Percentiles rank a stretch among this genome's conserved stretches.
phyloP scores from a whole-genome alignment of 1,284 basidiomycete species.

The Marasmius sp. region DNA sequence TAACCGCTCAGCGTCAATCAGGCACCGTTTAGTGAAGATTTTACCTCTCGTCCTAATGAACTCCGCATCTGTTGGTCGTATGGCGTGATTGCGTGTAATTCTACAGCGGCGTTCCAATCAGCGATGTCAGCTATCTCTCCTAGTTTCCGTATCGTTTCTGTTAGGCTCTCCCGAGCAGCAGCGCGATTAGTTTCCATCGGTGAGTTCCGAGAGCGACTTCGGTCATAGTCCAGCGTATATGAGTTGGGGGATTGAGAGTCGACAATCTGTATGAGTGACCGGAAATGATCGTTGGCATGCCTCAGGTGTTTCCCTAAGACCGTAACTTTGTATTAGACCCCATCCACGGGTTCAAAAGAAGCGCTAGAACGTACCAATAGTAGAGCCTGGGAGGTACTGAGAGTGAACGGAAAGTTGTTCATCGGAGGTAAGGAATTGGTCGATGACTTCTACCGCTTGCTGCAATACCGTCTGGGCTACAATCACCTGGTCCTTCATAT shows the following conservation, averaged over 20 bases:
- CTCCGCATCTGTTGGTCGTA: slow-evolving; percentile 70
- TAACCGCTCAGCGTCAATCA: neutral
- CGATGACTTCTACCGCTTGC: slow-evolving; percentile 71
- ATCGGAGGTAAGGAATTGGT: slow-evolving; percentile 62
- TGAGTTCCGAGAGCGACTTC: slow-evolving; percentile 52
- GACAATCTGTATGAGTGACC: slow-evolving; percentile 59
- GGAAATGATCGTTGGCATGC: slow-evolving; percentile 80
- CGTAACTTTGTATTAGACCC: neutral
- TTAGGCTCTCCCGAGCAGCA: slow-evolving; percentile 57
- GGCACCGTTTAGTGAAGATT: slow-evolving; percentile 14
- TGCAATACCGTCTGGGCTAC: slow-evolving; percentile 65
- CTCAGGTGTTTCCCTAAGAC: slow-evolving; percentile 74
- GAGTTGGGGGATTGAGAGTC: slow-evolving; percentile 41
- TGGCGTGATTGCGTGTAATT: slow-evolving; percentile 77
- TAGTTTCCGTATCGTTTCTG: slow-evolving; percentile 56
- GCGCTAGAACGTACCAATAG: slow-evolving; percentile 57
- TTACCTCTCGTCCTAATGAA: slow-evolving; percentile 80
- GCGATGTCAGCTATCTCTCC: slow-evolving; percentile 49
- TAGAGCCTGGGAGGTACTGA: slow-evolving; percentile 75
- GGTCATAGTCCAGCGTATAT: neutral
- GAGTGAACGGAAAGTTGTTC: slow-evolving; percentile 68
- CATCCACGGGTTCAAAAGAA: neutral
- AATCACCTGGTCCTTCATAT: slow-evolving; percentile 52
- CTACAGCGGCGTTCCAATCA: slow-evolving; percentile 55
- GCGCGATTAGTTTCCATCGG: slow-evolving; percentile 73